Evolutionary conservation across 2,329 filamentous ascomycete genomes (phyloP).

Genomic region (Monilinia laxa): DNA sequence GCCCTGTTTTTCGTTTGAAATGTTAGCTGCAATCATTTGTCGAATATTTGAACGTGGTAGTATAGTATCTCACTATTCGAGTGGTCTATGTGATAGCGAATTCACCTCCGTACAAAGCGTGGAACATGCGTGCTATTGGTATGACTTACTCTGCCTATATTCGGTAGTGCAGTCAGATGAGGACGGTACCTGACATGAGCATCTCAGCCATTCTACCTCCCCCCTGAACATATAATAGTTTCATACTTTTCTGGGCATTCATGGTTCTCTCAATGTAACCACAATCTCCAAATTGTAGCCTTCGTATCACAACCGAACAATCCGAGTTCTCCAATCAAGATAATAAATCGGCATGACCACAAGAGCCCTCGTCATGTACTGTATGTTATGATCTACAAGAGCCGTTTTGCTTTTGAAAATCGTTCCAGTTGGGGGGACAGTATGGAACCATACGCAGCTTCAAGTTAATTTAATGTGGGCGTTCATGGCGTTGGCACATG

Average conservation of each 20-base stretch:
- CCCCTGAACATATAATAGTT: not conserved
- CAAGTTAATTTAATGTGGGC: constrained; percentile 6
- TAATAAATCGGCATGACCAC: not conserved
- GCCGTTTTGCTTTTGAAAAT: constrained; percentile 18
- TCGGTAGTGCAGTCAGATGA: constrained; percentile 17
- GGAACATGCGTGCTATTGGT: constrained; percentile 10
- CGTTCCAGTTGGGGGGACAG: constrained; percentile 9
- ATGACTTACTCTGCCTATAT: constrained; percentile 8
- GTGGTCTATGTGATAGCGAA: not conserved
- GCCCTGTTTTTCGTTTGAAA: not conserved
- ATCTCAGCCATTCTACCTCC: not conserved
- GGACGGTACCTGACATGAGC: constrained; percentile 19
- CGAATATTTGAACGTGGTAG: not conserved
- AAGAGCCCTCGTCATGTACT: constrained; percentile 3
- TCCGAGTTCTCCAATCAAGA: not conserved
- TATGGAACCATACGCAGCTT: constrained; percentile 11
- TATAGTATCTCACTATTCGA: not conserved
- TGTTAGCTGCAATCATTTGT: constrained; percentile 1
- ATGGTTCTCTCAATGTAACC: not conserved
- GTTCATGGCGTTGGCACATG: constrained; percentile 4
- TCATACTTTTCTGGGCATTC: not conserved
- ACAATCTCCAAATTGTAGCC: not conserved
- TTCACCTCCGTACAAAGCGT: constrained; percentile 2
- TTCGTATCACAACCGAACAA: constrained; percentile 5
- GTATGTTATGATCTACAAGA: constrained; percentile 18